These are phyloP conservation scores for Lablab purpureus DNA, from an alignment of 306 rosid genomes.

Conservation along the genomic window DNA sequence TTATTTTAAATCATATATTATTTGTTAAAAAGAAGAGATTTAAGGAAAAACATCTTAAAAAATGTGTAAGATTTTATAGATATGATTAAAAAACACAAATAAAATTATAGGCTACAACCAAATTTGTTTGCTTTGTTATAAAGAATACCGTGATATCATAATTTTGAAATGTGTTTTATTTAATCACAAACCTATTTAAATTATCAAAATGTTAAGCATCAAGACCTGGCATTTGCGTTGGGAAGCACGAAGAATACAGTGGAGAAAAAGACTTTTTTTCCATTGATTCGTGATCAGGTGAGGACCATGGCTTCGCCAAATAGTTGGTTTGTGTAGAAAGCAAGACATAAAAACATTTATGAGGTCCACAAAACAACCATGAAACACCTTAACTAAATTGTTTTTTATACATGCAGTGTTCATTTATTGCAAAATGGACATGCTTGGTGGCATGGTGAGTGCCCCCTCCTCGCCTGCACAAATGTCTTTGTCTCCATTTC, in stretches of 20 bases:
- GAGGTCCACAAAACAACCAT: constrained; percentile 7
- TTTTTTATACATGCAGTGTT: background rate
- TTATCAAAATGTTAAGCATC: no score
- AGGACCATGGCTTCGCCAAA: constrained; percentile 21
- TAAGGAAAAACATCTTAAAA: no score
- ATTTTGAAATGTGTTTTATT: no score
- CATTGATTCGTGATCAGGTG: background rate
- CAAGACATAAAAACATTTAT: constrained; percentile 2
- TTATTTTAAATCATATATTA: no score
- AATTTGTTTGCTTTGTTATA: no score
- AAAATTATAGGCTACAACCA: no score
- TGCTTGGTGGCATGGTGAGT: background rate
- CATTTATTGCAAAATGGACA: constrained; percentile 17
- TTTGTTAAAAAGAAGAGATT: no score
- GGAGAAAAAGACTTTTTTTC: constrained; percentile 14
- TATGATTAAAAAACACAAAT: no score
- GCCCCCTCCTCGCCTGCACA: background rate
- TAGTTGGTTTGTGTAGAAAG: constrained; percentile 2
- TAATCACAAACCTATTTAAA: no score
- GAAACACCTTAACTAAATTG: constrained; percentile 7
- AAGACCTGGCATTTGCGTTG: background rate
- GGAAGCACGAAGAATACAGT: background rate
- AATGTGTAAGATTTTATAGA: no score
- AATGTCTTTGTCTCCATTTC: background rate
- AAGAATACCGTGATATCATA: no score